phyloP scores from a whole-genome alignment of 1,284 basidiomycete species.

The Tetrapyrgos nigripes region DNA sequence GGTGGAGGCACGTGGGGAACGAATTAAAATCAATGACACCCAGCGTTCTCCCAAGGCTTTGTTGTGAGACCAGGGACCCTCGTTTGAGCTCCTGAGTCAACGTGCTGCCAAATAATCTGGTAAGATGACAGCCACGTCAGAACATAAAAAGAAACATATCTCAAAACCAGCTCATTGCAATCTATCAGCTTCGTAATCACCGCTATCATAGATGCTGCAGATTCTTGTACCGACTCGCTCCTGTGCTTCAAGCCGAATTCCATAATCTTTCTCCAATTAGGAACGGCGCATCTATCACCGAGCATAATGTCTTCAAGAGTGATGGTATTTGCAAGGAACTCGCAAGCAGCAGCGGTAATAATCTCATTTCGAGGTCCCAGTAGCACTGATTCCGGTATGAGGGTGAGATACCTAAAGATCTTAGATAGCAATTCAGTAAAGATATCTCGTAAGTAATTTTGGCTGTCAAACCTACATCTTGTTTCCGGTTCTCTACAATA shows the following conservation, averaged over 20 bases:
- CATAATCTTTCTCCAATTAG: conserved; percentile 73
- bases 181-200: conserved; percentile 72
- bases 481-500: conserved; percentile 33
- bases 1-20: conserved; percentile 56
- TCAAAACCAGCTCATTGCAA: conserved; percentile 65
- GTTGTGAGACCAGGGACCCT: conserved; percentile 66
- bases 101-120: conserved; percentile 42
- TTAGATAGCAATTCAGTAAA: conserved; percentile 30
- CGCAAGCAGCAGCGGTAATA: conserved; percentile 77
- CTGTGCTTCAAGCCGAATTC: conserved; percentile 78
- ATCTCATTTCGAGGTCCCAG: conserved; percentile 77
- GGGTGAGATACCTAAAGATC: conserved; percentile 65
- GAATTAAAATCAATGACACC: conserved; percentile 73
- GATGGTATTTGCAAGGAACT: conserved; percentile 71
- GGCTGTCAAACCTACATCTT: conserved; percentile 33
- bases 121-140: conserved; percentile 10
- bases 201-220: conserved; percentile 70
- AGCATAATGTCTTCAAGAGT: conserved; percentile 60
- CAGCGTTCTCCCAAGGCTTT: conserved; percentile 80
- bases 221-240: conserved; percentile 72
- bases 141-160: conserved; percentile 66
- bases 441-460: conserved; percentile 1
- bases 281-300: conserved; percentile 45
- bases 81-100: conserved; percentile 71
- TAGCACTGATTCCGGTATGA: conserved; percentile 63